phyloP scores from a whole-genome alignment of 805 yeast species.

The Saturnispora gosingensis region DNA sequence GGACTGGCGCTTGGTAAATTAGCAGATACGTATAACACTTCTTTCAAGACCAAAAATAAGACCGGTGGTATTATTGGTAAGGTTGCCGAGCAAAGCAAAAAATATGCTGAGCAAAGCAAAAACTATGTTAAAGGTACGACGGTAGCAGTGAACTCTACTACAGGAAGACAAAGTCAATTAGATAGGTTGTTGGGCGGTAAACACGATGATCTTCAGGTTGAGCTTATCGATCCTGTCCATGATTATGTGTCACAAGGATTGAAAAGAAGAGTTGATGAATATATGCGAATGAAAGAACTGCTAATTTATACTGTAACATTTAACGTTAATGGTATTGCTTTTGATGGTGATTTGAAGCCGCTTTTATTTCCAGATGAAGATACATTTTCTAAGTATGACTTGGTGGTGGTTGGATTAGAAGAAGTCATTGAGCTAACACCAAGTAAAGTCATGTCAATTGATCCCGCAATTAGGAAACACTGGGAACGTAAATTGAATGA shows the following conservation, averaged over 20 bases:
- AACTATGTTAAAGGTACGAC: conserved; percentile 13
- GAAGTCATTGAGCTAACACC: conserved; percentile 81
- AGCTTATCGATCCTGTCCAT: conserved; percentile 44
- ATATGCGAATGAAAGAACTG: conserved; percentile 32
- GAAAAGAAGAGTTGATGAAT: conserved; percentile 31
- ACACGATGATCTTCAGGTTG: conserved; percentile 36
- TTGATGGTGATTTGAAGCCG: conserved; percentile 32
- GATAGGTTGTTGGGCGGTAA: conserved; percentile 41
- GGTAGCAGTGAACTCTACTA: conserved; percentile 9
- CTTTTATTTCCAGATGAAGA: conserved; percentile 39
- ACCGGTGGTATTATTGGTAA: conserved; percentile 39
- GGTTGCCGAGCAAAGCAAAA: conserved; percentile 29
- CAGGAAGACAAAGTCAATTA: conserved; percentile 23
- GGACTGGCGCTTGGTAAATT: conserved; percentile 33
- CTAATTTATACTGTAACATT: conserved; percentile 41
- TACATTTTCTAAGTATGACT: conserved; percentile 43
- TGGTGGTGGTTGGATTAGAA: conserved; percentile 78
- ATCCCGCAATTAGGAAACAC: conserved; percentile 45
- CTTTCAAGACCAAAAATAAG: conserved; percentile 32
- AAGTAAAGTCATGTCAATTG: conserved; percentile 74
- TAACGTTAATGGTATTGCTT: conserved; percentile 44
- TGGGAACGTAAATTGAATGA: conserved; percentile 60
- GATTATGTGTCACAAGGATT: conserved; percentile 39
- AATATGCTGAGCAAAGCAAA: conserved; percentile 19
- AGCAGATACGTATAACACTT: conserved; percentile 29